These are phyloP conservation scores for Cladorrhinum samala DNA, from an alignment of 495 filamentous ascomycete species.

Conservation along the genomic window DNA sequence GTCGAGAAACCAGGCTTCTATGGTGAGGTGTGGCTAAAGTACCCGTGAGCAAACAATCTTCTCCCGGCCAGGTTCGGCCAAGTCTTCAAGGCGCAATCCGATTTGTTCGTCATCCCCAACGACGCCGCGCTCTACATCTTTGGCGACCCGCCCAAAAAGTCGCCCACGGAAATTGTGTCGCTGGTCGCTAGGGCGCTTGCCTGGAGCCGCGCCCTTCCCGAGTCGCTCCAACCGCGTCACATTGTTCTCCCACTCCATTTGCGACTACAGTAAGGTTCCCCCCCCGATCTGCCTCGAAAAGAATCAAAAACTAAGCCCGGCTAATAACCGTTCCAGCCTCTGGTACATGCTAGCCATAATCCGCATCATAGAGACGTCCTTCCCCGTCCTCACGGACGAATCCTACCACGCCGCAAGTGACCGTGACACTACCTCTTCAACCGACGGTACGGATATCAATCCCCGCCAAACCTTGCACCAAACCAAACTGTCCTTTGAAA, in stretches of 20 bases:
- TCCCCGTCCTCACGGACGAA: too few species aligned
- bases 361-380: too few species aligned
- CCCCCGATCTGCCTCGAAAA: too few species aligned
- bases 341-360: too few species aligned
- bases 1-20: slow-evolving; percentile 18
- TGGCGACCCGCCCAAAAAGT: background rate
- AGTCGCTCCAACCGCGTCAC: slow-evolving; percentile 14
- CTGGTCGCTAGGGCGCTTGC: background rate
- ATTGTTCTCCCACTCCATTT: slow-evolving; percentile 23
- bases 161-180: background rate
- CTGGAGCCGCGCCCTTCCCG: slow-evolving; percentile 21
- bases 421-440: too few species aligned
- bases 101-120: slow-evolving; percentile 22
- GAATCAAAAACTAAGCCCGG: too few species aligned
- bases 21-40: slow-evolving; percentile 27
- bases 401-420: too few species aligned
- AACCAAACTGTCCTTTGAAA: too few species aligned
- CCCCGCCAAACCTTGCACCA: too few species aligned
- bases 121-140: slow-evolving; percentile 13
- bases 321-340: too few species aligned
- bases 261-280: slow-evolving; percentile 12
- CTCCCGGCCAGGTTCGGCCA: slow-evolving; percentile 15
- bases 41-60: slow-evolving; percentile 18
- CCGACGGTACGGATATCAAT: too few species aligned
- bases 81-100: slow-evolving; percentile 18